Base-by-base conservation (phyloP, 331 rosid species). In the Quercus phellos region DNA sequence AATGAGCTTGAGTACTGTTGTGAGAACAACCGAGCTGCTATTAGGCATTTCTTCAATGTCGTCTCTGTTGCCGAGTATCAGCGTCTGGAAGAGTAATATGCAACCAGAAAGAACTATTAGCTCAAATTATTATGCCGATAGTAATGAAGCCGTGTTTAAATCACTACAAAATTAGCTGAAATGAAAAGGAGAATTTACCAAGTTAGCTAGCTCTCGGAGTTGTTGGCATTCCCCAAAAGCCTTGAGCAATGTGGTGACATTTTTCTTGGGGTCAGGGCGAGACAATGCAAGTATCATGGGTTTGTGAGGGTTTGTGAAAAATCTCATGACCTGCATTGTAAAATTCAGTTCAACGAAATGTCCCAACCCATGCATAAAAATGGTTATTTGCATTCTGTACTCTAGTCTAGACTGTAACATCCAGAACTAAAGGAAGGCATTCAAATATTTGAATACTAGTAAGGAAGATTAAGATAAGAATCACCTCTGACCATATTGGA, bases 181-280 rank as follows among this genome's bases (percentile, higher is more conserved):
- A 56, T 1, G 13, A 6, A 77, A 59, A 55, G 5, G 13, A 9
- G 73, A 59, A 55, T 3, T 43, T 73, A 87, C 90, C 87, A 85
- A 70, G 84, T 88, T 88, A 60, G 91, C 91, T 55, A 88, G 77
- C 80, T 88, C 91, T 64, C 89, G 72, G 42, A 88, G 87, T 34
- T 81, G 85, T 80, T 27, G 75, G 80, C 87, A 82, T 75, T 88
- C 91, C 69, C 91, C 91, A 70, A 82, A 88, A 54, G 91, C 89
- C 84, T 80, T 88, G 63, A 88, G 87, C 87, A 88, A 74, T 29
- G 91, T 88, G 35, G 91, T 88, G 46, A 88, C 89, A 11, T 88
- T 88, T 58, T 88, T 88, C 87, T 88, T 88, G 4, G 91, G 91
- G 84, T 88, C 91, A n/a, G 91, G 91, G 27, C 91, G 89, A n/a